Evolutionary conservation across 2,329 filamentous ascomycete genomes (phyloP).

Genomic region (Knoxdaviesia proteae): DNA sequence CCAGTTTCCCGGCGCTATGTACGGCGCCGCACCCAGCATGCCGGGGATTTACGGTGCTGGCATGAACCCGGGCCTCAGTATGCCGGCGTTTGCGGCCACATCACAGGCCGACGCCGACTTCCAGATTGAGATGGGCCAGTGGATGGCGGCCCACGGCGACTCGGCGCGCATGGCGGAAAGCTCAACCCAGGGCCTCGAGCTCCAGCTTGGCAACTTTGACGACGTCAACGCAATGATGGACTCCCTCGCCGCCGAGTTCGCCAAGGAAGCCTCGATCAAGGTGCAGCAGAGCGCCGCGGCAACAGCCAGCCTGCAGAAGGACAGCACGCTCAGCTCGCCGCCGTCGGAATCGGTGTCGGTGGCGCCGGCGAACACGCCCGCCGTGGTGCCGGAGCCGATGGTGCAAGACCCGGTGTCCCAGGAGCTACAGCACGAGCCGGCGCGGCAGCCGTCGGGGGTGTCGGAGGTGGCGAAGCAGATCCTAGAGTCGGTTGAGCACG

Average conservation of each 20-base stretch:
- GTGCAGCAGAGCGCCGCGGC: no score
- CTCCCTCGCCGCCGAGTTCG: slow-evolving; percentile 19
- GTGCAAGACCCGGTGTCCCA: no score
- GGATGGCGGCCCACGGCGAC: slow-evolving; percentile 17
- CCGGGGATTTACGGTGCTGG: no score
- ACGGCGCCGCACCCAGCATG: no score
- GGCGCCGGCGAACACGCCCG: no score
- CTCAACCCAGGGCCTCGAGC: background rate
- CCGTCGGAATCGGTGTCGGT: no score
- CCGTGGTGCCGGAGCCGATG: no score
- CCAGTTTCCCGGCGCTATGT: no score
- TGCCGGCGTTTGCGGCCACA: background rate
- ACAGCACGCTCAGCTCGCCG: no score
- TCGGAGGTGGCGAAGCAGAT: slow-evolving; percentile 21
- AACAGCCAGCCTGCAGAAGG: no score
- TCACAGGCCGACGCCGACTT: slow-evolving; percentile 13
- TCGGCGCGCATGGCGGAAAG: slow-evolving; percentile 2
- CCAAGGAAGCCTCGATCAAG: slow-evolving; percentile 1
- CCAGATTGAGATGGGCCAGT: slow-evolving; percentile 18
- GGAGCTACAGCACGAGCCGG: no score
- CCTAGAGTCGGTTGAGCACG: slow-evolving; percentile 21
- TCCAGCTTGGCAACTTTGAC: slow-evolving; percentile 11
- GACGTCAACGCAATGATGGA: slow-evolving; percentile 22
- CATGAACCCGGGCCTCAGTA: background rate
- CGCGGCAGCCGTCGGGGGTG: slow-evolving; percentile 10